Evolutionary conservation across 2,329 filamentous ascomycete species (phyloP).

Genomic region (Sclerotinia trifoliorum): DNA sequence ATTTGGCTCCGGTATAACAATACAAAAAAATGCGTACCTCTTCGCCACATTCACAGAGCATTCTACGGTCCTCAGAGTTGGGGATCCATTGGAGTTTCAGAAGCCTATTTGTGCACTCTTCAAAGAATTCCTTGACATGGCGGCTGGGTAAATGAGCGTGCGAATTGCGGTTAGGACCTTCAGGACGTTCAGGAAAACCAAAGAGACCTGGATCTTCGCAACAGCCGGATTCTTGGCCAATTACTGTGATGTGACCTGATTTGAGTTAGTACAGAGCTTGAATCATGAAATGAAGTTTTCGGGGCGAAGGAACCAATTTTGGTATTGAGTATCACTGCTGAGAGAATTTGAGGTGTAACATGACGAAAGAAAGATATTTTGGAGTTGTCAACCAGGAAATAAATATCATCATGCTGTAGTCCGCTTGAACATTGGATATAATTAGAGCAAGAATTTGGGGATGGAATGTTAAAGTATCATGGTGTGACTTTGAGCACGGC

Average conservation of each 20-base stretch:
- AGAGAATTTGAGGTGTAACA: neutral
- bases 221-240: neutral
- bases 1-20: neutral
- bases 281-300: neutral
- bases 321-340: too few species aligned
- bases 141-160: constrained; percentile 20
- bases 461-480: neutral
- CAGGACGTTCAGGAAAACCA: too few species aligned
- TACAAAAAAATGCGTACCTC: neutral
- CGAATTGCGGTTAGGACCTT: neutral
- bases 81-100: constrained; percentile 27
- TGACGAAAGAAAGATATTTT: neutral
- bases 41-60: neutral
- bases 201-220: neutral
- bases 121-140: constrained; percentile 21
- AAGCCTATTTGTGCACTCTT: constrained; percentile 21
- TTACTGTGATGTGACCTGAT: constrained; percentile 11
- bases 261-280: neutral
- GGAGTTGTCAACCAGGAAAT: neutral
- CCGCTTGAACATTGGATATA: neutral
- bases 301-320: neutral
- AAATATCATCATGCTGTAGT: neutral
- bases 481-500: neutral
- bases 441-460: neutral
- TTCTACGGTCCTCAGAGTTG: neutral